Base-by-base conservation (phyloP, 169 alveolate species). In the Plasmodium inui region DNA sequence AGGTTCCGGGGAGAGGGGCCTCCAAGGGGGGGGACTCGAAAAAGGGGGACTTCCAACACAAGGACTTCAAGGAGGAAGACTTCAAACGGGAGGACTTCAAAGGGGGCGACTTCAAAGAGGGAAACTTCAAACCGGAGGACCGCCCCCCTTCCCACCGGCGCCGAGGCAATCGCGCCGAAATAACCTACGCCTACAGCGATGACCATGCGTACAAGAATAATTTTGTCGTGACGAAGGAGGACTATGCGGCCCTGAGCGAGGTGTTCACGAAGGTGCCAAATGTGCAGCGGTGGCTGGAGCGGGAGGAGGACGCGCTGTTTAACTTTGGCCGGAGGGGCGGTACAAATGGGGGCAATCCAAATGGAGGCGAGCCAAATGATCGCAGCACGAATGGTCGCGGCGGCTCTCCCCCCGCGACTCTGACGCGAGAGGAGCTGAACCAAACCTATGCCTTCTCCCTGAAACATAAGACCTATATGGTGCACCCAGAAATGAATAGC, bases 391-490 rank as follows among this genome's bases (percentile, higher is more conserved):
- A 14, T 10, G 84, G 3, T 78, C 3, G 12, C 19, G 34, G 26
- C 0, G 55, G 22, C 1, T 4, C 2, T 0, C 34, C 2, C 17
- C 7, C 17, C 0, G 50, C 34, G 7, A 10, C 17, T 32, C 74
- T 53, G 41, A 22, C 4, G 19, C 26, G 34, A 44, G 30, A n/a
- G 14, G 70, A 28, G 28, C 19, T 84, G 46, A 28, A 26, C 26
- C 17, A 50, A 26, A 26, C 83, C 7, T 71, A 84, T 22, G 46
- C 50, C 26, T 84, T 26, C 57, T 37, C 84, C 39, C 22, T 85
- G 67, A 12, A 41, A 57, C 34, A 74, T 39, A 85, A 85, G 26
- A 34, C 67, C 8, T 85, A 85, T 30, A 85, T 74, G 93, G 28
- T 85, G 17, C 85, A 85, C 44, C 39, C 28, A 17, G 34, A 74